A percentile compares a stretch with the other conserved stretches of the same genome.
Evolutionary conservation across 106 monocot species (phyloP).

Genomic region (Cymbidium sinense): DNA sequence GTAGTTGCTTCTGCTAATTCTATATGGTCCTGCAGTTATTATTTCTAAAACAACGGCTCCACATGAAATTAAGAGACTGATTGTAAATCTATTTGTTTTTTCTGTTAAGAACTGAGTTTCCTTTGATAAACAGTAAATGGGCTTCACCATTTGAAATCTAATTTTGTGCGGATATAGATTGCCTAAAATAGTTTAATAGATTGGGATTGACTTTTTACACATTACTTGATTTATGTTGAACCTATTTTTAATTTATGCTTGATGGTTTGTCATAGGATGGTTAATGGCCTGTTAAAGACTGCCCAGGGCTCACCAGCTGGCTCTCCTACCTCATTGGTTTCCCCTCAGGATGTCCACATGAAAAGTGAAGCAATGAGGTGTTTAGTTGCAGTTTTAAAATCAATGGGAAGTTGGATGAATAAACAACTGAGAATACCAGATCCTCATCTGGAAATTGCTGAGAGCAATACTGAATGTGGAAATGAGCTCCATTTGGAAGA

Average conservation of each 20-base stretch:
- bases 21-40: background rate
- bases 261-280: constrained; percentile 51
- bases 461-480: constrained; percentile 37
- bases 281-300: constrained; percentile 82
- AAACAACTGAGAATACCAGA: constrained; percentile 86
- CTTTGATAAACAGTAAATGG: background rate
- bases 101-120: background rate
- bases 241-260: background rate
- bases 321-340: constrained; percentile 52
- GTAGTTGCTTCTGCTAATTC: background rate
- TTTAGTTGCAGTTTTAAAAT: constrained; percentile 78
- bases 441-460: constrained; percentile 47
- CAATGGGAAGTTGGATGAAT: constrained; percentile 97
- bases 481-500: constrained; percentile 35
- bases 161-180: background rate
- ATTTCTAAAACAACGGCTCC: background rate
- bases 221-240: background rate
- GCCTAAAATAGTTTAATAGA: background rate
- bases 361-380: constrained; percentile 89
- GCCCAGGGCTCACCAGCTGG: constrained; percentile 83
- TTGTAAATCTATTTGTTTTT: background rate
- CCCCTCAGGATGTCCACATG: constrained; percentile 74
- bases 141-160: background rate
- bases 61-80: background rate
- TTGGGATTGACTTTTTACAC: background rate